Evolutionary conservation across 495 filamentous ascomycete genomes (phyloP), one percentile per base, ranked within the genome.

Genomic region (Podospora tetraspora): DNA sequence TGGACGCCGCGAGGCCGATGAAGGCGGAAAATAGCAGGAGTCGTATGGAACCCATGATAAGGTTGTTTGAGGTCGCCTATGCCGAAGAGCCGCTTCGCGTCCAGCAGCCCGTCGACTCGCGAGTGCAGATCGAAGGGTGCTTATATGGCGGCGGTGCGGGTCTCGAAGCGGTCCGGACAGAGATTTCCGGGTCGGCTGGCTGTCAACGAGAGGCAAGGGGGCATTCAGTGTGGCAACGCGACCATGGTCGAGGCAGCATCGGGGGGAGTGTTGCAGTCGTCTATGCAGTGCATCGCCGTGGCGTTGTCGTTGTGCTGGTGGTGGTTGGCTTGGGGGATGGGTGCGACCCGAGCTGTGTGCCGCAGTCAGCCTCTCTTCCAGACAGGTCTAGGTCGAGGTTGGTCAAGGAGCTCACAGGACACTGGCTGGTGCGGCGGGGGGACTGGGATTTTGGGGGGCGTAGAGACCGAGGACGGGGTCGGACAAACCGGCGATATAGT

Each of bases 401-500:
- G 59, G 61, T 27, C 2, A n/a, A 52, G 43, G 19, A n/a, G 8
- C 43, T 52, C 43, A 52, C 43, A 52, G 16, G 43, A n/a, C 43
- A 52, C 16, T 52, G 43, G 43, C 16, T n/a, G 43, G 43, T n/a
- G 19, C 19, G 37, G 61, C 57, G 52, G 65, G 57, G 62, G 59
- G 56, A 43, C 64, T 64, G 63, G 64, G 67, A 70, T 68, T 73
- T 69, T 73, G 70, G 72, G 72, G 66, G 71, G 68, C 70, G 66
- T 12, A 30, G 62, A 37, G 32, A 62, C 58, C 32, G 19, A 25
- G 59, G 32, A 66, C 59, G 61, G 59, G 70, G 59, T 73, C 73
- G 71, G 73, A 69, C 72, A 69, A 68, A 57, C 52, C 34, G 69
- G 61, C 32, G 68, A 68, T 73, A 75, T 70, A 75, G 72, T 75